phyloP scores from a whole-genome alignment of 2,329 filamentous ascomycete genomes.

The Proliferodiscus dingleyae region DNA sequence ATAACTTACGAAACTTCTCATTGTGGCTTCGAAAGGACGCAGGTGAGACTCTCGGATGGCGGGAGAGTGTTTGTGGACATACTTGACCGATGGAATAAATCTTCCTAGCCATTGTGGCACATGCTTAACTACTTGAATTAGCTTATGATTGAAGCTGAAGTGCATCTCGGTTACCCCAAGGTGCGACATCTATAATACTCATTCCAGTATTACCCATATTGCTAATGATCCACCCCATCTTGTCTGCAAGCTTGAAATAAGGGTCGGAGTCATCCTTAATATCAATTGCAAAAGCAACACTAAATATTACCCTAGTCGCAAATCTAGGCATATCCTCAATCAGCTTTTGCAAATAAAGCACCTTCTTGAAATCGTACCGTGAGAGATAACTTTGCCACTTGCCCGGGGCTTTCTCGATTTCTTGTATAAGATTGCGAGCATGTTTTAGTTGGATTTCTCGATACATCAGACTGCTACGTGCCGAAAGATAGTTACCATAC shows the following conservation, averaged over 20 bases:
- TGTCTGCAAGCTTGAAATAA: conserved; percentile 35
- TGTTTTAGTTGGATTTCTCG: conserved; percentile 28
- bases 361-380: conserved; percentile 13
- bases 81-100: conserved; percentile 18
- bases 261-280: conserved; percentile 34
- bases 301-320: conserved; percentile 36
- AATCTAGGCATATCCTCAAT: conserved; percentile 22
- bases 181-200: conserved; percentile 40
- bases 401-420: conserved; percentile 28
- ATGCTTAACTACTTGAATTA: conserved; percentile 10
- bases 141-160: conserved; percentile 2
- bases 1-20: conserved; percentile 5
- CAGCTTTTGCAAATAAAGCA: neutral
- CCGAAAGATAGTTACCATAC: conserved; percentile 5
- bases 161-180: conserved; percentile 35
- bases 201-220: conserved; percentile 35
- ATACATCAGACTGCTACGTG: conserved; percentile 16
- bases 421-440: conserved; percentile 26
- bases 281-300: conserved; percentile 38
- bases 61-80: conserved; percentile 19
- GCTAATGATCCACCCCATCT: conserved; percentile 18
- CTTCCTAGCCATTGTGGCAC: conserved; percentile 4
- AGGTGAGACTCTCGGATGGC: conserved; percentile 38
- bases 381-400: conserved; percentile 35
- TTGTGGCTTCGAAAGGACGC: conserved; percentile 33